phyloP scores from a whole-genome alignment of 2,329 filamentous ascomycete genomes.

The Pestalotiopsis fici region DNA sequence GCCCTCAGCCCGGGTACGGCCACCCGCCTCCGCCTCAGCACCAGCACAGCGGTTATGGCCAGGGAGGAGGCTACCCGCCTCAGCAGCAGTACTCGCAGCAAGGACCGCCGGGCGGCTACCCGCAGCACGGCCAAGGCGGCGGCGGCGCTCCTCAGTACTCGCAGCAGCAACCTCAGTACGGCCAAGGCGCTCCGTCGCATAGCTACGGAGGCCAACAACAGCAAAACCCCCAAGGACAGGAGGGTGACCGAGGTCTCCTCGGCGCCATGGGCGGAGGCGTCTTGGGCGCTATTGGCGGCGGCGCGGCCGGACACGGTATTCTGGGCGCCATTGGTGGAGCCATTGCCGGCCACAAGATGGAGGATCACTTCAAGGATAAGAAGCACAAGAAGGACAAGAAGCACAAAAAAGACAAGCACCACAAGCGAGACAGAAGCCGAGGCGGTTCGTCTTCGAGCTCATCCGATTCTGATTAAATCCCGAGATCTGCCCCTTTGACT shows the following conservation, averaged over 20 bases:
- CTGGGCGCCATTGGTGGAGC: conserved; percentile 8
- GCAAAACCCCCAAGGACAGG: not conserved
- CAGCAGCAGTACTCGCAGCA: conserved; percentile 1
- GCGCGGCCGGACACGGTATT: conserved; percentile 3
- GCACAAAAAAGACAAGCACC: conserved; percentile 34
- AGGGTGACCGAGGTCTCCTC: conserved; percentile 7
- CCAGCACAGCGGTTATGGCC: not conserved
- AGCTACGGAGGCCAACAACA: not conserved
- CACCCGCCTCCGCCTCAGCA: conserved; percentile 6
- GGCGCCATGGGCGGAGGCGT: conserved; percentile 5
- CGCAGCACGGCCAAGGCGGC: not conserved
- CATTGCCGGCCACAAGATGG: conserved; percentile 8
- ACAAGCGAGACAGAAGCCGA: conserved; percentile 19
- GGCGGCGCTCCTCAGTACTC: too few species aligned
- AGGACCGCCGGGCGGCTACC: not conserved
- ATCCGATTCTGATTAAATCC: not conserved
- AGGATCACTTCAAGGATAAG: conserved; percentile 15
- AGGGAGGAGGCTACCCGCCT: not conserved
- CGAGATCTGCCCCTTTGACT: not conserved
- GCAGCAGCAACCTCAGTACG: not conserved
- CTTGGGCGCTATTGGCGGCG: not conserved
- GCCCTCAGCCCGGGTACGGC: conserved; percentile 9
- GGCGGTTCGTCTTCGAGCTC: conserved; percentile 6
- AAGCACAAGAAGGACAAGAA: conserved; percentile 30
- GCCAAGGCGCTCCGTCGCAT: not conserved